Evolutionary conservation across 768 basidiomycete species (phyloP), one percentile per base, ranked within the genome.

Genomic region (Sporobolomyces phaffii): DNA sequence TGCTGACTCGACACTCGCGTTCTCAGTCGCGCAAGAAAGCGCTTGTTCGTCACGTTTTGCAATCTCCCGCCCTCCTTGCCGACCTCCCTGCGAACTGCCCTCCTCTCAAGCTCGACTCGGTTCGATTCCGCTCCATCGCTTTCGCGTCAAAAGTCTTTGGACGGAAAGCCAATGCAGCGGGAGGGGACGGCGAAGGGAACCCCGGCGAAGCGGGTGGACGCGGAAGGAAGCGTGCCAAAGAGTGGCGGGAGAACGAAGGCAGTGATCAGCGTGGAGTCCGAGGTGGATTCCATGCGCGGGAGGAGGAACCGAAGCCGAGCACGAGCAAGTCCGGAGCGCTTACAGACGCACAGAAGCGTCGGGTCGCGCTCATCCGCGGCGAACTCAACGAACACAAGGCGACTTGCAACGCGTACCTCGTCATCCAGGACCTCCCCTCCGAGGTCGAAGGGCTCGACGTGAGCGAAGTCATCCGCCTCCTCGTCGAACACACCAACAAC

Each of bases 81-180:
- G 41, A 49, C 40, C 70, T 73, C 11, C 69, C 66, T n/a, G n/a
- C 62, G 15, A 24, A 31, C 58, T 69, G 65, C 54, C 62, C 74
- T 2, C 59, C 66, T 1, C 85, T 89, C 58, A 90, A 88, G 80
- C 87, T 96, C 69, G 94, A 98, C 75, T 92, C 91, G 7, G 83
- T 85, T 29, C 90, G 94, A 47, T 96, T 94, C 81, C 90, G 94
- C 57, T 96, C 92, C 20, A 83, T 96, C 54, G 87, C 92, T 1
- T 97, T 97, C 80, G 85, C 89, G 69, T 82, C 82, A 0, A 90
- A 94, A 14, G 90, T 90, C 28, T 68, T 72, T 31, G 67, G 60
- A 9, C 61, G 61, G 13, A 75, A 78, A 47, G 74, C 82, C 28
- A 78, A 78, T 31, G 75, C 74, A 18, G 69, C 73, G 22, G 75